Base-by-base conservation (phyloP, 805 yeast species). In the Hanseniaspora occidentalis region DNA sequence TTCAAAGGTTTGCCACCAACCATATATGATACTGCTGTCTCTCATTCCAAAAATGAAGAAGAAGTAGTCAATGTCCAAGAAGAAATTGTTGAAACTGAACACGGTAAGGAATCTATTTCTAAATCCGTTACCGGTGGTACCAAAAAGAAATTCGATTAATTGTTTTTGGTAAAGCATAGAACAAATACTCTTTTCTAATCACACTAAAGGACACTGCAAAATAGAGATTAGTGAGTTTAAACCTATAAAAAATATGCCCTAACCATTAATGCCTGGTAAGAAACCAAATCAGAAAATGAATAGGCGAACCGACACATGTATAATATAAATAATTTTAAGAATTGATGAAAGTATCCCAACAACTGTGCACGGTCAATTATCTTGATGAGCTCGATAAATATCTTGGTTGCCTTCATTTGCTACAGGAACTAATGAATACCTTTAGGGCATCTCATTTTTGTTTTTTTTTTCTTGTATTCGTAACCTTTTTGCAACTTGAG, bases 1-100 rank as follows among this genome's bases (percentile, higher is more conserved):
- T 71, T 83, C 48, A 67, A 85, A 48, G 94, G 94, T 1, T 67
- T 84, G 43, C 89, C 94, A 8, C 94, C 94, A 7, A 47, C 55
- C 18, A 45, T 50, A 9, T 47, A 39, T 31, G 36, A 43, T 17
- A 19, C 41, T 4, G 27, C 39, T 14, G 25, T 39, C 13, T 18
- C 39, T 13, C 31, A 35, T 9, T 22, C 39, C 20, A 22, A 33
- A n/a, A 31, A 35, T 5, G 27, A 26, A 31, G 17, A 31, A 10
- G 16, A 37, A 4, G 27, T 22, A 7, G 17, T 22, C n/a, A n/a
- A n/a, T n/a, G n/a, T n/a, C n/a, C n/a, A 43, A 36, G 36, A 36
- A 24, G 24, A 36, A n/a, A 34, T 36, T 7, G 44, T 26, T 11
- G 41, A 40, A 7, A 35, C 40, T 10, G 49, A 45, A 21, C 44